Conservation (phyloP, 345 rosid species). For the Gossypium herbaceum region DNA sequence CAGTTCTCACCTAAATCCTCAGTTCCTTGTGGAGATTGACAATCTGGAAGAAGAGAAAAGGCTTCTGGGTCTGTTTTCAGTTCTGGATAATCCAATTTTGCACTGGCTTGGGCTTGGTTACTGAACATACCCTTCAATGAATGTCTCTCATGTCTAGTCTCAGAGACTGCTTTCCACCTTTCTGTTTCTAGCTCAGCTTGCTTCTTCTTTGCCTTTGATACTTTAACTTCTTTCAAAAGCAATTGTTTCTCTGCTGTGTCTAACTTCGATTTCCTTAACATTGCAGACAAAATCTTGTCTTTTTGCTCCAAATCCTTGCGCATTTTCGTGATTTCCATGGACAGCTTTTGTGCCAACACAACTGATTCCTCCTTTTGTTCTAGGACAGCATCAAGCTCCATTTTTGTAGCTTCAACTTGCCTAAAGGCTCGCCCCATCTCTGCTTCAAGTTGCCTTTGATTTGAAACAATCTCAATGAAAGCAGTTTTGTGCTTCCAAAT, state of each 20-base stretch:
- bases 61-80: conserved; percentile 32
- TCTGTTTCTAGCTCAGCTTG: conserved; percentile 69
- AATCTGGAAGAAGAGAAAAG: conserved; percentile 34
- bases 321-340: conserved; percentile 54
- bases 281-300: conserved; percentile 67
- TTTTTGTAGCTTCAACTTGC: conserved; percentile 58
- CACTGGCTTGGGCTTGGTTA: conserved; percentile 45
- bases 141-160: conserved; percentile 55
- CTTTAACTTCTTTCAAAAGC: conserved; percentile 59
- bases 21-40: conserved; percentile 37
- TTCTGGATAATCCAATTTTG: conserved; percentile 37
- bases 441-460: conserved; percentile 86
- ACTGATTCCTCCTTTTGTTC: conserved; percentile 59
- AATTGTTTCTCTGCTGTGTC: conserved; percentile 64
- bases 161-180: conserved; percentile 51
- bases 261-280: conserved; percentile 71
- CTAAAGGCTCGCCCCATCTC: conserved; percentile 69
- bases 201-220: conserved; percentile 54
- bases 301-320: conserved; percentile 73
- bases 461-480: conserved; percentile 87
- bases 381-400: conserved; percentile 45
- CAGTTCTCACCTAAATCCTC: conserved; percentile 45
- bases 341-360: conserved; percentile 44
- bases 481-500: conserved; percentile 84
- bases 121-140: conserved; percentile 72